Evolutionary conservation across 2,329 filamentous ascomycete species (phyloP), one percentile per base, ranked within the genome.

Genomic region (Lasiodiplodia sp.): DNA sequence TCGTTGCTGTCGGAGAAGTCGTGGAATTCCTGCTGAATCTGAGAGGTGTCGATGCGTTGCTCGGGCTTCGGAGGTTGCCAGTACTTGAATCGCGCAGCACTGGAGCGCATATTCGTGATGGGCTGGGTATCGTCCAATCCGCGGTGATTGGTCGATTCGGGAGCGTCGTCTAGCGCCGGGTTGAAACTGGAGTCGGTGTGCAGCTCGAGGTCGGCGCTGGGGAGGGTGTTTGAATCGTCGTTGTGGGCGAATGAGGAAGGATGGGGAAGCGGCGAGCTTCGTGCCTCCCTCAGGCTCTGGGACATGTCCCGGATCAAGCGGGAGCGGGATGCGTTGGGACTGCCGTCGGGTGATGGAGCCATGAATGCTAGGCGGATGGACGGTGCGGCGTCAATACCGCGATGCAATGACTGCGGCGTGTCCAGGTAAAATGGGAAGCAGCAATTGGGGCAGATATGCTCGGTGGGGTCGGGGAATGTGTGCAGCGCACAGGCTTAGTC

Each of bases 1-100:
- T 77, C 77, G 12, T 75, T 67, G 49, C 75, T 75, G 67, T 79
- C 78, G 21, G 84, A 82, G 69, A 81, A 81, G 70, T 81, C 79
- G 38, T 72, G 71, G 57, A 82, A 81, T 44, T 79, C 73, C 57
- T 77, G 79, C 70, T 78, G 76, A 28, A 80, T 75, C 74, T 79
- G 77, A 16, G 79, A 80, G 5, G 78, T 80, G 64, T 79, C 75
- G 56, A 76, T 73, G 23, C 73, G 72, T 25, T 73, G 75, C 68
- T 82, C 79, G 3, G 78, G 77, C 56, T 72, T 73, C 18, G 75
- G 73, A 21, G 75, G 74, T 64, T 79, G 78, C 75, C 79, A 82
- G 18, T 77, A 73, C 67, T 72, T 78, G 74, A 75, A 72, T 69
- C 79, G 78, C 72, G 80, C 79, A 16, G 78, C 79, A 2, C 77